Evolutionary conservation across 352 stramenopile species (phyloP), one percentile per base, ranked within the genome.

Genomic region (Globisporangium abappressorium): DNA sequence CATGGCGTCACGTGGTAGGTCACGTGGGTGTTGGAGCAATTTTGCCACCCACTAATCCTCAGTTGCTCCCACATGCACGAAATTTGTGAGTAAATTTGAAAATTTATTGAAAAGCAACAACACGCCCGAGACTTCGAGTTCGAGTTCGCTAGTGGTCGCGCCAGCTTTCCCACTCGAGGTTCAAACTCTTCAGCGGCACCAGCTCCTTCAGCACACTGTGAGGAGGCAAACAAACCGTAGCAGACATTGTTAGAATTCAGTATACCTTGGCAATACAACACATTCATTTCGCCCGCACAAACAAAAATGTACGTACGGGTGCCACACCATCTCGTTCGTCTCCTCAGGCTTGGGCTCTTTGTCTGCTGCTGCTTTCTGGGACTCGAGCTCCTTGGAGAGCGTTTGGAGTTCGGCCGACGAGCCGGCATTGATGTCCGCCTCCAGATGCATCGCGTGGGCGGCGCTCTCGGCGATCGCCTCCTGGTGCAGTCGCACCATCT

Each of bases 101-200:
- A 46, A 36, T 11, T 22, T 12, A 36, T 30, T 58, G 15, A 3
- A 34, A 34, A 34, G 51, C 24, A 22, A 20, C 38, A 46, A 46
- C 38, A 46, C 38, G 11, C 38, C 30, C 30, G 30, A 33, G 30
- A 33, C 30, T 33, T 46, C 15, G 33, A 36, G 3, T 36, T 30
- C 22, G n/a, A 9, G 22, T 11, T 20, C 54, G 20, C 24, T 57
- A 94, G 61, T 94, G 86, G 57, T 94, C 86, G 70, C 86, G 84
- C 86, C 86, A 94, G 61, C 81, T 81, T 72, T 94, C 86, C 80
- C 84, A 92, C 71, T 92, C 82, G 53, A 92, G 71, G 64, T 92
- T 94, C 36, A 93, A 71, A 62, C 83, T 93, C 69, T 89, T 80
- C 33, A 94, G 65, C 33, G 86, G 86, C 60, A 94, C 84, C 14